Evolutionary conservation across 768 basidiomycete genomes (phyloP).

Genomic region (Mycena sanguinolenta): DNA sequence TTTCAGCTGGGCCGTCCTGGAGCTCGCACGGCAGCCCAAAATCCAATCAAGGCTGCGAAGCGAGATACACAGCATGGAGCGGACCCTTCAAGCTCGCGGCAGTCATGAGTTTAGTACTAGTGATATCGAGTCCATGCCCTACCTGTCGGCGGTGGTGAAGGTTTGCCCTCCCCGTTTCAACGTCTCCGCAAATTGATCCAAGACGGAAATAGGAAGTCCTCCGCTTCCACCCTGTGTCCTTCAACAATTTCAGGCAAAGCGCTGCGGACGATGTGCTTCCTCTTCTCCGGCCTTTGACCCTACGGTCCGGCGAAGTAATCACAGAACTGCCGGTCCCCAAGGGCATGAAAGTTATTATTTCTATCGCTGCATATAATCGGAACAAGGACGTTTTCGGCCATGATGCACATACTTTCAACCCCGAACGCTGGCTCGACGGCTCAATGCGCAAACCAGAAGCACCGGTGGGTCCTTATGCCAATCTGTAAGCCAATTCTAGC

Average conservation of each 20-base stretch:
- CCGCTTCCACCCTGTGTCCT: constrained; percentile 45
- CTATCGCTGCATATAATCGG: constrained; percentile 63
- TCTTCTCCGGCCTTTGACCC: constrained; percentile 32
- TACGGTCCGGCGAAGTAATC: constrained; percentile 43
- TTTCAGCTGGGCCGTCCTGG: constrained; percentile 72
- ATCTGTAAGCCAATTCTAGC: constrained; percentile 45
- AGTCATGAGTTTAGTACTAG: constrained; percentile 52
- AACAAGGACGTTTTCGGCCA: constrained; percentile 55
- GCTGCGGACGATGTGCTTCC: constrained; percentile 69
- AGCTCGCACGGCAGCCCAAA: constrained; percentile 69
- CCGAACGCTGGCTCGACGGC: constrained; percentile 54
- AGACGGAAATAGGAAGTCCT: constrained; percentile 45
- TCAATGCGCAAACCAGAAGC: constrained; percentile 42
- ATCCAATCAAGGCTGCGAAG: constrained; percentile 72
- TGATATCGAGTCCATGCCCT: constrained; percentile 67
- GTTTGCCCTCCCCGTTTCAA: constrained; percentile 40
- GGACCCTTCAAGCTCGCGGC: constrained; percentile 51
- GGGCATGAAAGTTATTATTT: constrained; percentile 62
- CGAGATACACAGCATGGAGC: constrained; percentile 62
- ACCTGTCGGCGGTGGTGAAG: constrained; percentile 60
- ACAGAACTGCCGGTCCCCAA: constrained; percentile 64
- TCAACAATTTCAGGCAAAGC: constrained; percentile 51
- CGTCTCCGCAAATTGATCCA: not conserved
- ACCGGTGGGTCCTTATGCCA: constrained; percentile 48
- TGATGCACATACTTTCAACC: constrained; percentile 56